Evolutionary conservation across 345 rosid species (phyloP).

Genomic region (Hibiscus syriacus): DNA sequence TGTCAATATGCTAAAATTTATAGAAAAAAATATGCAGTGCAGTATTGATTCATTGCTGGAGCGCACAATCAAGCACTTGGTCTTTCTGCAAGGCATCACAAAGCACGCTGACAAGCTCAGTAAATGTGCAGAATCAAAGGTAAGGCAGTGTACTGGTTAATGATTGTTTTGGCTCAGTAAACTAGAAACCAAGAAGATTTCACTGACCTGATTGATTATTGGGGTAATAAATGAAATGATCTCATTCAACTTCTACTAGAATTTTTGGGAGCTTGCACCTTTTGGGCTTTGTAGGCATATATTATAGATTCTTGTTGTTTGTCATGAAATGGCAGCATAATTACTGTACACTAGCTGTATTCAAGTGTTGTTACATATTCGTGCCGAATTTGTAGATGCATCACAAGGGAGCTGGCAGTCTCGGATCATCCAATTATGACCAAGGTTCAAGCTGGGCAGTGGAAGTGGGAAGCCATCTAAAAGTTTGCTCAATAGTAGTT

Average conservation of each 20-base stretch:
- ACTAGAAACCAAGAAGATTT: too few species aligned
- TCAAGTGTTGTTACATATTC: background rate
- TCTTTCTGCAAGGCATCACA: too few species aligned
- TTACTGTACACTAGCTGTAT: background rate
- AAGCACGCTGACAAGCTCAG: too few species aligned
- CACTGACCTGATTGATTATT: too few species aligned
- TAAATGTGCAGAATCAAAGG: too few species aligned
- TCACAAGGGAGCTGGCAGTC: constrained; percentile 38
- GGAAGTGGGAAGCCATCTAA: constrained; percentile 86
- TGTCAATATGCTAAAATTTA: too few species aligned
- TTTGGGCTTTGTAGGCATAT: background rate
- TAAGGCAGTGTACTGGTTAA: too few species aligned
- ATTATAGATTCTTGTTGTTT: background rate
- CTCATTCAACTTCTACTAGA: too few species aligned
- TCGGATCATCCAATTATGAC: constrained; percentile 30
- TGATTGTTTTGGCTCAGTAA: background rate
- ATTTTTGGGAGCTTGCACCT: background rate
- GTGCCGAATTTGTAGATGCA: constrained; percentile 44
- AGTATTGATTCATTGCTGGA: too few species aligned
- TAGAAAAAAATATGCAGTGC: too few species aligned
- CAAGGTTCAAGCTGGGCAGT: constrained; percentile 77
- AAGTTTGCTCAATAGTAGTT: constrained; percentile 78
- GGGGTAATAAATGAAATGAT: too few species aligned
- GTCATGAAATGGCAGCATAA: background rate
- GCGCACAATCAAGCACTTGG: too few species aligned